Base-by-base conservation (phyloP, 768 basidiomycete species). In the Russula sp. region DNA sequence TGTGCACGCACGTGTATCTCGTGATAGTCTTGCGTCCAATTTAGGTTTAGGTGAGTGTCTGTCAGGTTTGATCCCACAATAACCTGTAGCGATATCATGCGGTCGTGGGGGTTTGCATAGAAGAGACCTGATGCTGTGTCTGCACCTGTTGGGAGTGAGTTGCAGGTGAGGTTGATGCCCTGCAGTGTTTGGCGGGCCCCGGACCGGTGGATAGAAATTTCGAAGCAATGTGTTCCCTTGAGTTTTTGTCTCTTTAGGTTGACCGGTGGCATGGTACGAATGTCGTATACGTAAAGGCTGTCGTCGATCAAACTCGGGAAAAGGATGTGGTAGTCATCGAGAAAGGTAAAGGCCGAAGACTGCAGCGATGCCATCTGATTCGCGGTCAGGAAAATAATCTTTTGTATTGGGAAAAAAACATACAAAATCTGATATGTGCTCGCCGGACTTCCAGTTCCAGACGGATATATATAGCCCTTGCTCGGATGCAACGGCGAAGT, bases 151-250 rank as follows among this genome's bases (percentile, higher is more conserved):
- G 46, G 9, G 20, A 42, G 45, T 18, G 60, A 53, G 13, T 60
- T 49, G 4, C 46, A 56, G 32, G 38, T 25, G 29, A 60, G 46
- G 39, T 22, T 22, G n/a, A 60, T 34, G 20, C 3, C n/a, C n/a
- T 49, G 32, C 22, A 41, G 29, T 9, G 38, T 38, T 13, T 46
- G 16, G 14, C 32, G 22, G 11, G 3, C 22, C 22, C 52, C 25
- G 10, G n/a, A 47, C 8, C 4, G 45, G 36, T 46, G 9, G 2
- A 42, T 18, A 13, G 59, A 16, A 10, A 54, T 47, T 48, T 60
- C 59, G 36, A 60, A 60, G 46, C 59, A 60, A 20, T 60, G 59
- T 7, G 59, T 60, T 22, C 59, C 59, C 38, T 55, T 54, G 38
- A 32, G n/a, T 20, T 55, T 60, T 47, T 5, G 16, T 11, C n/a